Base-by-base conservation (phyloP, 2,329 filamentous ascomycete species). In the Exophiala sp. region DNA sequence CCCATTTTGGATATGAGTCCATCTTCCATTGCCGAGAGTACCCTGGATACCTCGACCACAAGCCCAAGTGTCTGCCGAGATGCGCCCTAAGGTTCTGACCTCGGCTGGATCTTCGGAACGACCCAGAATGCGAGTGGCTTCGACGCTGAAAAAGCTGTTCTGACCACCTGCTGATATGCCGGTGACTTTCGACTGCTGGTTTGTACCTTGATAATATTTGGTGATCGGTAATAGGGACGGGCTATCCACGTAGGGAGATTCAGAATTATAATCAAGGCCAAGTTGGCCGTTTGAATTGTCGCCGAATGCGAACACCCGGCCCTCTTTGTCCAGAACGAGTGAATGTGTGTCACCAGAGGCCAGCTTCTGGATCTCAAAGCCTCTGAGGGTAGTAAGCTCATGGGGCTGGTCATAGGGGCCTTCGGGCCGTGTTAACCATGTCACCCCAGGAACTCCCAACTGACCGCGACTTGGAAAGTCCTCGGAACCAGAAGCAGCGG, bases 221-320 rank as follows among this genome's bases (percentile, higher is more conserved):
- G 83, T 80, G 36, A 89, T 80, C 1, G 88, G 81, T 2, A 97
- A 69, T 5, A 85, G 78, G 3, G 84, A 82, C 0, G 94, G 91
- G 0, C 79, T 78, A 60, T 92, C 88, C 20, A 88, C 75, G 53
- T 75, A 81, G 6, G 82, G 77, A 12, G 82, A 75, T 24, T 86
- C 81, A 0, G 80, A 68, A 45, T 84, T 83, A 49, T 81, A 82
- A 47, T 89, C 83, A 63, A 92, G 84, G n/a, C 92, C 92, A 3
- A 97, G 79, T 70, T 97, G 94, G n/a, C 94, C 94, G 40, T 83
- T 82, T 0, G 85, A 85, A 72, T 97, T 97, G 70, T 97, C 91
- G 35, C 94, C 94, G 72, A 95, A 97, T 5, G 85, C 79, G 69
- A 94, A 96, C 12, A 94, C 80, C 12, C 84, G 82, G 12, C 92